Evolutionary conservation across 2,329 filamentous ascomycete genomes (phyloP).

Genomic region (Byssochlamys sp.): DNA sequence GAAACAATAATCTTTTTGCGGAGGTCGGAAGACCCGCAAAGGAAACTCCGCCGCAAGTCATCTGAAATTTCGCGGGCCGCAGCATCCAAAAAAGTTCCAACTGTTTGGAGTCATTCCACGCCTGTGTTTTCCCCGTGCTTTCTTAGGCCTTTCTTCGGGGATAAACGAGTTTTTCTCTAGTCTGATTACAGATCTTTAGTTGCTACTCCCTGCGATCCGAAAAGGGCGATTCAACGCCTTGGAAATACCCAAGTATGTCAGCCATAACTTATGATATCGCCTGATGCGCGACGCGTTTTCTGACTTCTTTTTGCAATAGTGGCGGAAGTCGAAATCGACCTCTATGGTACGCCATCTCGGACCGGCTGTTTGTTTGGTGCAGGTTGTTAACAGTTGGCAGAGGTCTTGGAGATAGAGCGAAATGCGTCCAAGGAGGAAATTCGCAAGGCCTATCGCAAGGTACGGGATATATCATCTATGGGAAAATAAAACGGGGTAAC

Average conservation of each 20-base stretch:
- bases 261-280: neutral
- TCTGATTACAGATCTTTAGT: neutral
- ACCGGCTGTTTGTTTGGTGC: neutral
- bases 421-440: conserved; percentile 68
- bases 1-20: neutral
- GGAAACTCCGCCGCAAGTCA: neutral
- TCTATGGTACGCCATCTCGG: conserved; percentile 45
- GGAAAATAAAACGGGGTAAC: conserved; percentile 4
- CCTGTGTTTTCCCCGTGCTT: neutral
- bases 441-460: conserved; percentile 94
- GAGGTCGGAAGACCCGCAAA: neutral
- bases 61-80: neutral
- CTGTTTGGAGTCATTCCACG: neutral
- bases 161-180: neutral
- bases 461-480: conserved; percentile 27
- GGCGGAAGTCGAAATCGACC: conserved; percentile 41
- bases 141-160: neutral
- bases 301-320: conserved; percentile 14
- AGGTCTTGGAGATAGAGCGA: conserved; percentile 66
- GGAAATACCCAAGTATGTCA: neutral
- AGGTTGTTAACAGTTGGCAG: conserved; percentile 41
- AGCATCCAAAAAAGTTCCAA: neutral
- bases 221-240: neutral
- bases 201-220: neutral
- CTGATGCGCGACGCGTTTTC: neutral